These are phyloP conservation scores for Elsinoe fawcettii DNA, from an alignment of 2,329 filamentous ascomycete species.

Conservation along the genomic window DNA sequence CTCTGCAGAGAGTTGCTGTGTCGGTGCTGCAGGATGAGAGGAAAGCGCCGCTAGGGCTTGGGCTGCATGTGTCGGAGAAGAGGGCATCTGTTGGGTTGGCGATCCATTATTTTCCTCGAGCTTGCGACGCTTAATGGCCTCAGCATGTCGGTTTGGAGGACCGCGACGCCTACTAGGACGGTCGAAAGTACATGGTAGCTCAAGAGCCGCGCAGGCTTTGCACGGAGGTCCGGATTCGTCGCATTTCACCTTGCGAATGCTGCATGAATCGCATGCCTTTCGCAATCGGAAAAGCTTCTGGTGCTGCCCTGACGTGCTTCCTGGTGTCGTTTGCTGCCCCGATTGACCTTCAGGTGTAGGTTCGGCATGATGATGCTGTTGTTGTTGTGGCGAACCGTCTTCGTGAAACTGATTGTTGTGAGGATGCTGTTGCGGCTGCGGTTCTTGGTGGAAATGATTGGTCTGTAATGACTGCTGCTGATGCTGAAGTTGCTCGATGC, in stretches of 20 bases:
- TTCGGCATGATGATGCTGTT: background rate
- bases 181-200: conserved; percentile 61
- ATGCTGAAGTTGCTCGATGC: conserved; percentile 28
- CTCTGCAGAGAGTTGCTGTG: conserved; percentile 48
- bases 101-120: conserved; percentile 39
- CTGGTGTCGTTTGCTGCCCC: conserved; percentile 10
- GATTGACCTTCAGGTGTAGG: conserved; percentile 18
- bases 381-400: conserved; percentile 4
- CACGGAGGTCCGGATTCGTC: conserved; percentile 60
- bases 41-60: conserved; percentile 46
- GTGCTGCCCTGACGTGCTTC: conserved; percentile 19
- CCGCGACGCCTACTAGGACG: conserved; percentile 56
- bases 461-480: conserved; percentile 15
- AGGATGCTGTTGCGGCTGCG: conserved; percentile 13
- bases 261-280: conserved; percentile 35
- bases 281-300: conserved; percentile 31
- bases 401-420: background rate
- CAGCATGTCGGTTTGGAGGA: conserved; percentile 59
- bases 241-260: conserved; percentile 44
- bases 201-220: conserved; percentile 55
- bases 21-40: conserved; percentile 33
- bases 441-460: conserved; percentile 14
- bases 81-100: conserved; percentile 37
- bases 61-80: conserved; percentile 47
- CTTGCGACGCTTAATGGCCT: conserved; percentile 56